phyloP scores from a whole-genome alignment of 805 yeast species.

The Monosporozyma servazzii region DNA sequence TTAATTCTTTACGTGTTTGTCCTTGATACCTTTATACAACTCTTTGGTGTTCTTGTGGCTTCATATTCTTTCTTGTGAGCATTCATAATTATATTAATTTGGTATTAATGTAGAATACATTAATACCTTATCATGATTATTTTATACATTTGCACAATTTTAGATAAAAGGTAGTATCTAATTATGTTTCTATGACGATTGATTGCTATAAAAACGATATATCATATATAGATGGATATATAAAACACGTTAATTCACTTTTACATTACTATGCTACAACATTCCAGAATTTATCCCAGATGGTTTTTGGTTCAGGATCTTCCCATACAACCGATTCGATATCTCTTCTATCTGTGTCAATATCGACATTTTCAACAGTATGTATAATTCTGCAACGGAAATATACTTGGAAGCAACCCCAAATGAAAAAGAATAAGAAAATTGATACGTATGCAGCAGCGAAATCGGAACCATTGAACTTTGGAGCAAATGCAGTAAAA shows the following conservation, averaged over 20 bases:
- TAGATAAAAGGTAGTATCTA: no score
- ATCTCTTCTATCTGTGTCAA: slow-evolving; percentile 54
- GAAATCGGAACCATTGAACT: slow-evolving; percentile 43
- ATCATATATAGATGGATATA: not conserved
- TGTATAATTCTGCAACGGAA: slow-evolving; percentile 39
- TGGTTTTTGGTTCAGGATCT: slow-evolving; percentile 37
- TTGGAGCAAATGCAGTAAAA: slow-evolving; percentile 45
- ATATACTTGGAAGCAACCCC: slow-evolving; percentile 44
- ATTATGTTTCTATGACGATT: not conserved
- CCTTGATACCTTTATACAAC: not conserved
- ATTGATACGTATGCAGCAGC: slow-evolving; percentile 66
- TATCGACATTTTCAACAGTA: slow-evolving; percentile 21
- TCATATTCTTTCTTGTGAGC: not conserved
- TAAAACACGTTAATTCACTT: not conserved
- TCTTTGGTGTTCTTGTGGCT: not conserved
- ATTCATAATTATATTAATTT: no score
- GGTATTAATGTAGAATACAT: not conserved
- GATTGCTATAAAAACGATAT: not conserved
- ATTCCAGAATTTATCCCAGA: slow-evolving; percentile 51
- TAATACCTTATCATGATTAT: not conserved
- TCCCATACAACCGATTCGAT: slow-evolving; percentile 54
- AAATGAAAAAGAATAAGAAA: slow-evolving; percentile 42
- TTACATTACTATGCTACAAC: slow-evolving; percentile 25
- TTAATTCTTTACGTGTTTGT: not conserved
- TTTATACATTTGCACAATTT: not conserved